Evolutionary conservation across 1,139 yeast species (phyloP).

Genomic region (Tardiomyces digboiensis): DNA sequence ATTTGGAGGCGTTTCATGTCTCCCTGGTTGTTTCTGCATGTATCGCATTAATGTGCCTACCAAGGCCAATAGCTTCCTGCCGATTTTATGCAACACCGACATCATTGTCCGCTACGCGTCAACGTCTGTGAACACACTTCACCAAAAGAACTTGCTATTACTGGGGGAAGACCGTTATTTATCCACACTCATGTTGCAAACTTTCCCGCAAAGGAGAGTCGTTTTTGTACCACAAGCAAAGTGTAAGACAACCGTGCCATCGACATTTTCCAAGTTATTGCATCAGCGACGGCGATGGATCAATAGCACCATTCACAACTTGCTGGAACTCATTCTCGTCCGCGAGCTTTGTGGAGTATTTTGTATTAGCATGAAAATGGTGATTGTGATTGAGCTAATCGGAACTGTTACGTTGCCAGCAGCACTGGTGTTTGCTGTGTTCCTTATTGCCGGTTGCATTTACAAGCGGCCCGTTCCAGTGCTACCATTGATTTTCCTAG

Average conservation of each 20-base stretch:
- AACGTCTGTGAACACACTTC: constrained; percentile 25
- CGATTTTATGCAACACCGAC: constrained; percentile 25
- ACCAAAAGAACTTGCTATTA: constrained; percentile 25
- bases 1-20: constrained; percentile 29
- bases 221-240: constrained; percentile 27
- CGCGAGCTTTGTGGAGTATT: constrained; percentile 28
- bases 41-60: constrained; percentile 45
- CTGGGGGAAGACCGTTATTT: constrained; percentile 29
- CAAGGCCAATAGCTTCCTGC: constrained; percentile 3
- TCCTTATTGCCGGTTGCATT: constrained; percentile 64
- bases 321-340: constrained; percentile 25
- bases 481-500: constrained; percentile 66
- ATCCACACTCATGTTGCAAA: constrained; percentile 25
- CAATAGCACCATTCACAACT: constrained; percentile 28
- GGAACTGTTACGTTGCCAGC: constrained; percentile 66
- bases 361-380: constrained; percentile 29
- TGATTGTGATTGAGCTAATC: constrained; percentile 25
- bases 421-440: constrained; percentile 73
- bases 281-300: constrained; percentile 33
- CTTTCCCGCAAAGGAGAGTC: constrained; percentile 27
- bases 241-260: constrained; percentile 26
- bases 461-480: constrained; percentile 59
- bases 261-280: constrained; percentile 21
- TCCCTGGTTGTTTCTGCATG: constrained; percentile 31
- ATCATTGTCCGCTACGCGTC: constrained; percentile 26